Conservation (phyloP, 108 stramenopile genomes). For the Skeletonema potamos region DNA sequence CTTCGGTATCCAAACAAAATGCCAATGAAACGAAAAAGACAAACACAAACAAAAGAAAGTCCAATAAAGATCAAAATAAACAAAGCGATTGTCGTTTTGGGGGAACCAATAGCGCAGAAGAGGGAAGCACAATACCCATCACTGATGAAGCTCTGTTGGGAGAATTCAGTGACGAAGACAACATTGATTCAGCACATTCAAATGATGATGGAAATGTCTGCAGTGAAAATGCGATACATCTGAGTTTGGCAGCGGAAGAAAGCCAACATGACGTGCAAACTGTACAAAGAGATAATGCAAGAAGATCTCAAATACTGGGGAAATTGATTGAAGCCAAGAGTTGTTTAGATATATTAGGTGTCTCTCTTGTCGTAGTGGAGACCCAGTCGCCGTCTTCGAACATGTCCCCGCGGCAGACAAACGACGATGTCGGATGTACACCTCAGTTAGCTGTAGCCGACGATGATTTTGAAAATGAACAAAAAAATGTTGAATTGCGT, state of each 20-base stretch:
- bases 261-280: background rate
- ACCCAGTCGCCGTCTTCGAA: constrained; percentile 3
- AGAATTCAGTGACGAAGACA: constrained; percentile 8
- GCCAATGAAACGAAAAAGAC: background rate
- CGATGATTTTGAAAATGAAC: background rate
- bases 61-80: background rate
- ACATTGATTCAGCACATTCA: background rate
- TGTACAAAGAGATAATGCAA: background rate
- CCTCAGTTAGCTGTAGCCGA: background rate
- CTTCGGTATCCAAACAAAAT: background rate
- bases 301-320: constrained; percentile 9
- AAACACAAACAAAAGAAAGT: background rate
- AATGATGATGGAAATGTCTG: background rate
- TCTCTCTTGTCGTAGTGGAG: constrained; percentile 52
- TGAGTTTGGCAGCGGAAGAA: background rate
- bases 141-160: constrained; percentile 42
- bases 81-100: background rate
- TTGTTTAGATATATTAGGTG: constrained; percentile 45
- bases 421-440: background rate
- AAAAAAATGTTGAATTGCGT: constrained; percentile 1
- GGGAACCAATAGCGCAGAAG: background rate
- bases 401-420: background rate
- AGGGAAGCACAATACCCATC: constrained; percentile 28
- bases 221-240: background rate
- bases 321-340: constrained; percentile 41